phyloP scores from a whole-genome alignment of 164 flowering plant genomes.

The Aristolochia fimbriata region DNA sequence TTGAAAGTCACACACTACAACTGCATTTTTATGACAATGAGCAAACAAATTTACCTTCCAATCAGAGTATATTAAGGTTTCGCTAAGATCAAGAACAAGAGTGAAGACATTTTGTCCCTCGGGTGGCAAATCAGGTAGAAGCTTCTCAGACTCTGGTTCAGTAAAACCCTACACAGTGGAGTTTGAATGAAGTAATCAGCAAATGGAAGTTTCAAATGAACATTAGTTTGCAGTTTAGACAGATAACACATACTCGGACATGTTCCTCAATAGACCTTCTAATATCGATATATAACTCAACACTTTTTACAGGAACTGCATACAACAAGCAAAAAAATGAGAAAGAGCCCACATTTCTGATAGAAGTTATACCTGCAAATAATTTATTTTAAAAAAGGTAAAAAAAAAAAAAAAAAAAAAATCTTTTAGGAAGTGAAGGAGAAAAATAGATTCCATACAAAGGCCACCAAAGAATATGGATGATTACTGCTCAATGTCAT shows the following conservation, averaged over 20 bases:
- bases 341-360: no score
- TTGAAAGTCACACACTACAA: background rate
- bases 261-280: slow-evolving; percentile 71
- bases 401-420: background rate
- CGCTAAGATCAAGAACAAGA: slow-evolving; percentile 86
- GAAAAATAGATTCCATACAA: no score
- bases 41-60: slow-evolving; percentile 53
- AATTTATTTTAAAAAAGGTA: no score
- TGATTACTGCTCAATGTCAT: background rate
- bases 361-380: no score
- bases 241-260: slow-evolving; percentile 43
- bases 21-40: no score
- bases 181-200: background rate
- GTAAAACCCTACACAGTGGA: slow-evolving; percentile 50
- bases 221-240: background rate
- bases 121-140: slow-evolving; percentile 94
- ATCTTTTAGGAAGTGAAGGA: no score
- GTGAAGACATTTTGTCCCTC: slow-evolving; percentile 73
- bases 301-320: slow-evolving; percentile 68
- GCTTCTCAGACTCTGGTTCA: slow-evolving; percentile 87
- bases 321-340: background rate
- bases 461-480: background rate
- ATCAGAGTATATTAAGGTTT: slow-evolving; percentile 73
- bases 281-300: slow-evolving; percentile 58
- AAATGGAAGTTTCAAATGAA: background rate